Evolutionary conservation across 2,329 filamentous ascomycete genomes (phyloP).

Genomic region (Cytospora chrysosperma): DNA sequence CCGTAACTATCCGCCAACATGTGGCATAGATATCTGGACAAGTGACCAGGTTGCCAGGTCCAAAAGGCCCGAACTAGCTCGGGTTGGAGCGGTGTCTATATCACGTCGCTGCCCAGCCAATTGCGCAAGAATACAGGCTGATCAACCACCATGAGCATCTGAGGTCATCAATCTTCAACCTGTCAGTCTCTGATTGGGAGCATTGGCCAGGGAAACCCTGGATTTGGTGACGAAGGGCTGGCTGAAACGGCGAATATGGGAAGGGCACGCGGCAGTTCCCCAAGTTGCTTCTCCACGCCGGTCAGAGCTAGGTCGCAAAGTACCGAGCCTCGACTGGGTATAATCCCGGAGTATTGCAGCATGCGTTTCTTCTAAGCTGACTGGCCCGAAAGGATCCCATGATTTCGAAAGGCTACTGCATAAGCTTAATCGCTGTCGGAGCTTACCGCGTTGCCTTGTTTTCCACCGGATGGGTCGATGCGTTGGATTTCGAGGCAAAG

Average conservation of each 20-base stretch:
- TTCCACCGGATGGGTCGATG: conserved; percentile 1
- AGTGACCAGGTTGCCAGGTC: neutral
- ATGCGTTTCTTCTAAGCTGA: neutral
- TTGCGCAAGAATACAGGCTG: neutral
- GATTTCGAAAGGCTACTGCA: neutral
- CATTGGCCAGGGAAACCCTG: neutral
- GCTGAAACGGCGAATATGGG: neutral
- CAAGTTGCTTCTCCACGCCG: neutral
- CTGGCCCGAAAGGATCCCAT: neutral
- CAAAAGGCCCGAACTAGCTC: conserved; percentile 3
- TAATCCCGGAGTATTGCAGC: neutral
- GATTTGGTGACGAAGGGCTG: conserved; percentile 5
- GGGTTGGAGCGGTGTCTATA: conserved; percentile 3
- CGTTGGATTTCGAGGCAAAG: conserved; percentile 1
- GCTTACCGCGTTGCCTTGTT: neutral
- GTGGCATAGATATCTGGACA: conserved; percentile 4
- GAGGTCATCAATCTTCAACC: conserved; percentile 5
- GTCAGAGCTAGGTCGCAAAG: neutral
- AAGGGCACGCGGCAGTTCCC: conserved; percentile 3
- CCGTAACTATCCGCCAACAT: neutral
- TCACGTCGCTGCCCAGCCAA: conserved; percentile 3
- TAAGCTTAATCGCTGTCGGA: conserved; percentile 10
- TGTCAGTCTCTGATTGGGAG: conserved; percentile 10
- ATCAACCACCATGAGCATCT: conserved; percentile 10
- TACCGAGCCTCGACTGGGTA: neutral